Evolutionary conservation across 2,329 filamentous ascomycete species (phyloP).

Genomic region (Domatiomyces globalis): DNA sequence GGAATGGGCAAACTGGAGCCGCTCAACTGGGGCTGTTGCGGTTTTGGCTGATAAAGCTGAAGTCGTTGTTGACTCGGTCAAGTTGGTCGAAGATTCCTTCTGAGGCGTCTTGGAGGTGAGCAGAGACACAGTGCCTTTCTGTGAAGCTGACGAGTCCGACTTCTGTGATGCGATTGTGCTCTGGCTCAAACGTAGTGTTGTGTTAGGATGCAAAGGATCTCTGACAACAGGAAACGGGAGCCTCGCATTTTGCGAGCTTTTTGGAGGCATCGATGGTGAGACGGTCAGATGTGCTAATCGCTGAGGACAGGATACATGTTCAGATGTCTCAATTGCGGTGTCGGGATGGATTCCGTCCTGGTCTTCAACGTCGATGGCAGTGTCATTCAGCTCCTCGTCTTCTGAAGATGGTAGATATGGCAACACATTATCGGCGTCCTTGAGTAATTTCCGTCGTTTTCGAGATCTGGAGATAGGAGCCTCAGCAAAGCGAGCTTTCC

Average conservation of each 20-base stretch:
- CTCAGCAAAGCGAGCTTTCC: slow-evolving; percentile 1
- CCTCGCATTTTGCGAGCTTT: slow-evolving; percentile 25
- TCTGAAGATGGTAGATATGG: slow-evolving; percentile 5
- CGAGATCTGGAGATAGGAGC: slow-evolving; percentile 2
- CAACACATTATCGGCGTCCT: slow-evolving; percentile 12
- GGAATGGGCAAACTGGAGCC: not conserved
- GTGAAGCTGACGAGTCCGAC: slow-evolving; percentile 9
- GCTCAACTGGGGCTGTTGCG: not conserved
- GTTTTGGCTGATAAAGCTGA: not conserved
- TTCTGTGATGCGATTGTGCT: slow-evolving; percentile 42
- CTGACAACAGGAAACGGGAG: slow-evolving; percentile 65
- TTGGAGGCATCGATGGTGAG: not conserved
- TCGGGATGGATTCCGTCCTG: not conserved
- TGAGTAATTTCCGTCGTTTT: slow-evolving; percentile 11
- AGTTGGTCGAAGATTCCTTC: not conserved
- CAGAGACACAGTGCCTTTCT: not conserved
- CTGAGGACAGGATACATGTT: too few species aligned
- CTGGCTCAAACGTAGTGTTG: slow-evolving; percentile 53
- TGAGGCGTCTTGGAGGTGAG: not conserved
- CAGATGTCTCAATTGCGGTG: too few species aligned
- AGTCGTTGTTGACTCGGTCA: not conserved
- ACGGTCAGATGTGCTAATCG: too few species aligned
- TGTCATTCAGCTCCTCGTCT: slow-evolving; percentile 1
- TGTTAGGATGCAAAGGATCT: slow-evolving; percentile 52
- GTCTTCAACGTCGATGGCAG: not conserved